Evolutionary conservation across 345 rosid species (phyloP), one percentile per base, ranked within the genome.

Genomic region (Boechera stricta): DNA sequence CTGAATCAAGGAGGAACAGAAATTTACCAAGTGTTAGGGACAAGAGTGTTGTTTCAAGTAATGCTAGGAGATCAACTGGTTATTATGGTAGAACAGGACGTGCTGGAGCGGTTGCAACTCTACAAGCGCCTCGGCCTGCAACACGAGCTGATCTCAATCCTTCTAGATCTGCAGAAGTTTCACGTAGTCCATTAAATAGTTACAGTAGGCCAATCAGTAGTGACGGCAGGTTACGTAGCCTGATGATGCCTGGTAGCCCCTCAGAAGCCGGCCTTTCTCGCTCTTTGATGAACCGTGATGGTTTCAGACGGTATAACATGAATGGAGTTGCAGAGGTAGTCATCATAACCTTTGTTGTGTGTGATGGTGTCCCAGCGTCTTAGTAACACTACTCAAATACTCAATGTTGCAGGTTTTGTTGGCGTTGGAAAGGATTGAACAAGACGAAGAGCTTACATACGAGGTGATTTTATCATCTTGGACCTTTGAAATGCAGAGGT

Each of bases 321-420:
- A 90, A 85, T 74, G 99, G 94, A 44, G 86, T 92, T 80, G 97
- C 96, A 54, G 99, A 90, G 98, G 98, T 94, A 84, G 54, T 21
- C 48, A 64, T 73, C 36, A 31, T 57, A 64, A 42, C 1, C 55
- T 21, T 45, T 77, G 42, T 31, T 55, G 26, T 42, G 11, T 41
- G 15, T 57, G 59, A 35, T 77, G 57, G 26, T 63, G 29, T 64
- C 33, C 13, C 41, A 47, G 52, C 36, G 2, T 47, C 63, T 57
- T 65, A 57, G 24, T 42, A 42, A 54, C 75, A 53, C 5, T 7
- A 54, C 48, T 42, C 38, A 55, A 2, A 33, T 70, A 55, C 58
- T 41, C 54, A 4, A 54, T 55, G 36, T 47, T 72, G n/a, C 73
- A 95, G 99, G 89, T 89, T 24, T 78, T 93, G 44, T 77, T 89